Percentiles rank a stretch among this genome's conserved stretches.
These are phyloP conservation scores for Trypanosoma boissoni DNA, from an alignment of 208 protist genomes.

Conservation along the genomic window DNA sequence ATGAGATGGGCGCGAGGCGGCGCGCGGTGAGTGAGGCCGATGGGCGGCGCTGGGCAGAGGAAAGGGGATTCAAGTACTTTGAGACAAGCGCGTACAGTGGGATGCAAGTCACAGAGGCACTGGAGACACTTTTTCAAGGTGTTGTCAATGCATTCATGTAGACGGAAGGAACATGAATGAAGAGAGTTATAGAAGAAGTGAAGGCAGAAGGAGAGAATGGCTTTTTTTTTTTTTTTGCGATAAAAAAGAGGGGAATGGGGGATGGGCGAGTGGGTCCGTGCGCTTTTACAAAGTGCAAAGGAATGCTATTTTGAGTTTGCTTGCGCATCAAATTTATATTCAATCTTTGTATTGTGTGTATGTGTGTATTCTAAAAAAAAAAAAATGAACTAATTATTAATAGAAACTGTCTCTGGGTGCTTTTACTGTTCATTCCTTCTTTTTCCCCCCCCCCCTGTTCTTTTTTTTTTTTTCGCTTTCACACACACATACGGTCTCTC, in stretches of 20 bases:
- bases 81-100: slow-evolving; percentile 69
- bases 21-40: slow-evolving; percentile 56
- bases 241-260: slow-evolving; percentile 20
- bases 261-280: no score
- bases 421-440: no score
- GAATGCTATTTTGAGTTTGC: no score
- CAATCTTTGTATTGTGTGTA: no score
- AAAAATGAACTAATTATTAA: slow-evolving; percentile 1
- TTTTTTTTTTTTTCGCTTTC: no score
- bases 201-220: neutral
- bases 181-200: neutral
- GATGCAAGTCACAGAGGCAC: slow-evolving; percentile 35
- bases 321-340: no score
- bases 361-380: no score
- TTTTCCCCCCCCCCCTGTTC: no score
- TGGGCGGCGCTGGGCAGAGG: slow-evolving; percentile 56
- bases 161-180: slow-evolving; percentile 6
- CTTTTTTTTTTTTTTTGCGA: no score
- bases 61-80: slow-evolving; percentile 63
- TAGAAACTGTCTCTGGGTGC: no score
- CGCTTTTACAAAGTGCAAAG: no score
- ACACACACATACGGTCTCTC: no score
- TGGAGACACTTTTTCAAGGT: slow-evolving; percentile 63
- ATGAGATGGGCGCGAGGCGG: slow-evolving; percentile 21
- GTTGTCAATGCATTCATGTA: slow-evolving; percentile 63